Evolutionary conservation across 495 filamentous ascomycete genomes (phyloP).

Genomic region (Tuber umbilicatum): DNA sequence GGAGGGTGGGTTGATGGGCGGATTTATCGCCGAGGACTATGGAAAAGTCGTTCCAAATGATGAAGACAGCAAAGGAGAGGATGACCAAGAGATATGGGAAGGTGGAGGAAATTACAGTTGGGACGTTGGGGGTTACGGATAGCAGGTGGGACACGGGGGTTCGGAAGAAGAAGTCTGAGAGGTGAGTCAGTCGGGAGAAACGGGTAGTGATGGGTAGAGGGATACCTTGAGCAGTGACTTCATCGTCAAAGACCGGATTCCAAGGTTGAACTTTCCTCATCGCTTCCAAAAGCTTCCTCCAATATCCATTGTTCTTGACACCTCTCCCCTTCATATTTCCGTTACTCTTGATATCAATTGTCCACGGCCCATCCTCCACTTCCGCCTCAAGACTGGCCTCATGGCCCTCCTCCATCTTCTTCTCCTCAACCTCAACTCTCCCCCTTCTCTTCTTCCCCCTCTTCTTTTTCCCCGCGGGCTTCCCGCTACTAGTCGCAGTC

Average conservation of each 20-base stretch:
- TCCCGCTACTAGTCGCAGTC: constrained; percentile 1
- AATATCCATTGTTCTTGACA: neutral
- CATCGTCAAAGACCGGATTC: constrained; percentile 26
- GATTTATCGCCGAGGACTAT: constrained; percentile 96
- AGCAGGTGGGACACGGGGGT: constrained; percentile 54
- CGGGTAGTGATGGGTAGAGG: neutral
- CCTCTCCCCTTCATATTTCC: constrained; percentile 20
- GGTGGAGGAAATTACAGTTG: constrained; percentile 48
- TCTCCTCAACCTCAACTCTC: constrained; percentile 6
- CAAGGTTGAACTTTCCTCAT: constrained; percentile 29
- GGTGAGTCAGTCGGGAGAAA: constrained; percentile 35
- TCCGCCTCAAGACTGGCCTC: constrained; percentile 5
- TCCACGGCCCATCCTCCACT: constrained; percentile 28
- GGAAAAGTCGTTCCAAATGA: constrained; percentile 71
- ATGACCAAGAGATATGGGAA: constrained; percentile 66
- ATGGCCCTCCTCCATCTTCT: constrained; percentile 10
- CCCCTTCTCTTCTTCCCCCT: constrained; percentile 17
- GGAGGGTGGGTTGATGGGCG: constrained; percentile 81
- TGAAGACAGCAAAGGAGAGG: constrained; percentile 62
- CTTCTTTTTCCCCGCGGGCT: constrained; percentile 16
- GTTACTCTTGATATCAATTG: constrained; percentile 25
- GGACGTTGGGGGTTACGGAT: constrained; percentile 52
- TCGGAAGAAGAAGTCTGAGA: constrained; percentile 51
- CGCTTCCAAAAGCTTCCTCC: constrained; percentile 15
- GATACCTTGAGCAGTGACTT: constrained; percentile 24